Evolutionary conservation across 78 protist species (phyloP).

Genomic region (Speleostelium caveatum): DNA sequence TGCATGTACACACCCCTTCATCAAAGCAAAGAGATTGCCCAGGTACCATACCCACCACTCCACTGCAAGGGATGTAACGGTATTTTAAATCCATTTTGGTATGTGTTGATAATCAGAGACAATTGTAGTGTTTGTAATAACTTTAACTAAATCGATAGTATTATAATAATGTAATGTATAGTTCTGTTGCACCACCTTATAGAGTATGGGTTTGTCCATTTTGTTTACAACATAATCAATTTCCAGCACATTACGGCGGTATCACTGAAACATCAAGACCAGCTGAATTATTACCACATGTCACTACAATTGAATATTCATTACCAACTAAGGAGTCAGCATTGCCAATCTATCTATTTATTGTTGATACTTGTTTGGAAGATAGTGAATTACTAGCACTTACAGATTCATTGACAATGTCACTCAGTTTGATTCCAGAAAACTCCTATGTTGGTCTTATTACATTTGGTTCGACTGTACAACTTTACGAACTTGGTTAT

Average conservation of each 20-base stretch:
- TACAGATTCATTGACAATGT: constrained; percentile 90
- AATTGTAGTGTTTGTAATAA: not conserved
- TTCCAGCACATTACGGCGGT: constrained; percentile 94
- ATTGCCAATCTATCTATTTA: constrained; percentile 93
- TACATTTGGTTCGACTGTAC: constrained; percentile 96
- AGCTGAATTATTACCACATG: constrained; percentile 92
- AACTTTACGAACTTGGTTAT: constrained; percentile 92
- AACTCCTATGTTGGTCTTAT: constrained; percentile 95
- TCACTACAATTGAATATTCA: constrained; percentile 75
- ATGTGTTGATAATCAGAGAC: not conserved
- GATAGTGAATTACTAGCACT: constrained; percentile 92
- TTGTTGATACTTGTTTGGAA: constrained; percentile 93
- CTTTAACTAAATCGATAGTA: not conserved
- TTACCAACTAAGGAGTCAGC: constrained; percentile 75
- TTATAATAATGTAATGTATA: not conserved
- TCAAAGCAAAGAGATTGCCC: constrained; percentile 62
- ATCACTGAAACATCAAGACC: constrained; percentile 90
- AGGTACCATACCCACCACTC: constrained; percentile 94
- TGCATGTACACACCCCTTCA: constrained; percentile 96
- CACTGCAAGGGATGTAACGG: constrained; percentile 90
- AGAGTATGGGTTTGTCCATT: constrained; percentile 95
- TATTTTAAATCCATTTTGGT: constrained; percentile 95
- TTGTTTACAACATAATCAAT: constrained; percentile 91
- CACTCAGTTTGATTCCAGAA: constrained; percentile 92
- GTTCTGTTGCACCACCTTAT: constrained; percentile 83